Evolutionary conservation across 1,139 yeast genomes (phyloP).

Genomic region (Saccharomyces hybrid): DNA sequence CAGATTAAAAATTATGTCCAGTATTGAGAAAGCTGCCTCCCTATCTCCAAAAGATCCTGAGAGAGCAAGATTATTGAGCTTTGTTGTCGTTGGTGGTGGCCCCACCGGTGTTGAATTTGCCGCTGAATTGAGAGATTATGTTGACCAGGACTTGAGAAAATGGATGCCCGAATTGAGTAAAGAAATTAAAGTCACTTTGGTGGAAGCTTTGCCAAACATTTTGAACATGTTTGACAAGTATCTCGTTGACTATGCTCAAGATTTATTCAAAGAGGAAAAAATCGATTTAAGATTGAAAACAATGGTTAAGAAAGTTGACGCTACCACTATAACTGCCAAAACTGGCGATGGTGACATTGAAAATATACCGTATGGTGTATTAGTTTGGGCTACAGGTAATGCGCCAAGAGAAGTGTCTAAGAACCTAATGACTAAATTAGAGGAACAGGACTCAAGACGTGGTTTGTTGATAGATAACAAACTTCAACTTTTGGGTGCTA

Average conservation of each 20-base stretch:
- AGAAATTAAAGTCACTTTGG: slow-evolving; percentile 74
- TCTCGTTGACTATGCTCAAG: slow-evolving; percentile 76
- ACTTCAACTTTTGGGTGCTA: slow-evolving; percentile 75
- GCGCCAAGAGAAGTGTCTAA: slow-evolving; percentile 75
- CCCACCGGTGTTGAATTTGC: slow-evolving; percentile 97
- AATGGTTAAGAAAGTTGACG: slow-evolving; percentile 79
- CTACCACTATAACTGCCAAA: slow-evolving; percentile 58
- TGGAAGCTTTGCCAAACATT: slow-evolving; percentile 89
- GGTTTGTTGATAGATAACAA: slow-evolving; percentile 81
- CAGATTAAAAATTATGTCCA: slow-evolving; percentile 67
- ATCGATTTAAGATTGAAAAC: slow-evolving; percentile 75
- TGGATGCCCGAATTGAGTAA: slow-evolving; percentile 83
- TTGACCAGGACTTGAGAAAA: slow-evolving; percentile 78
- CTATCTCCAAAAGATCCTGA: slow-evolving; percentile 68
- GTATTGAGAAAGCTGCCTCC: slow-evolving; percentile 75
- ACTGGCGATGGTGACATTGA: slow-evolving; percentile 46
- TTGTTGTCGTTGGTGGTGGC: slow-evolving; percentile 92
- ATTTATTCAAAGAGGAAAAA: slow-evolving; percentile 70
- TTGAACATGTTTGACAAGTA: slow-evolving; percentile 81
- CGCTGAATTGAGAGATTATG: slow-evolving; percentile 89
- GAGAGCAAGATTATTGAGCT: slow-evolving; percentile 70
- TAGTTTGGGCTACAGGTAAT: slow-evolving; percentile 97
- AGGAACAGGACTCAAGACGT: slow-evolving; percentile 76
- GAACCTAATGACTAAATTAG: slow-evolving; percentile 58
- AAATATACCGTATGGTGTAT: slow-evolving; percentile 79